Conservation (phyloP, 257 asterid species). For the Scutellaria minor region DNA sequence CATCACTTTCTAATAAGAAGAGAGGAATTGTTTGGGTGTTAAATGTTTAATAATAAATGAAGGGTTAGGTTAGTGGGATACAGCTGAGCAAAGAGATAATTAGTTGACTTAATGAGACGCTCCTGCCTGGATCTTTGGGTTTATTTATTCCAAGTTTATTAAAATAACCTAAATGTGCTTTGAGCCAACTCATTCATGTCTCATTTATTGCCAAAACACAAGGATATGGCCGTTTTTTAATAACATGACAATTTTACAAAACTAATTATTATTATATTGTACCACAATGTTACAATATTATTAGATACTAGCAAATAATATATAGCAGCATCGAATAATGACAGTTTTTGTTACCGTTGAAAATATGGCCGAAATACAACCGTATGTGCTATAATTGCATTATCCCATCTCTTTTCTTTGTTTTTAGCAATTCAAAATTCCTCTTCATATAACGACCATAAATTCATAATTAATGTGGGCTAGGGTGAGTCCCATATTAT, state of each 20-base stretch:
- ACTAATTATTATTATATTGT: no score
- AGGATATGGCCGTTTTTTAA: conserved; percentile 19
- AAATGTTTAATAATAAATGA: no score
- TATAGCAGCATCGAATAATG: conserved; percentile 11
- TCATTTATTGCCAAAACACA: conserved; percentile 17
- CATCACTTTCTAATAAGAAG: no score
- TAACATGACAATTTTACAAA: background rate
- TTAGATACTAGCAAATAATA: background rate
- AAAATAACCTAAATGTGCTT: no score
- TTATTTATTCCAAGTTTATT: no score
- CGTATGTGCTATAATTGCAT: background rate
- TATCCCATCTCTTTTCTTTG: background rate
- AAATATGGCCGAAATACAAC: background rate
- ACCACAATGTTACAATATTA: background rate
- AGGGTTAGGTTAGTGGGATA: no score
- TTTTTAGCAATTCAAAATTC: background rate
- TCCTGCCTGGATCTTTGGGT: no score
- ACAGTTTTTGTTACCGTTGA: conserved; percentile 10
- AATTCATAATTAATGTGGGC: background rate
- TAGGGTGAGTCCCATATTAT: background rate
- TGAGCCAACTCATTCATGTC: conserved; percentile 1
- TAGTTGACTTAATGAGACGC: no score
- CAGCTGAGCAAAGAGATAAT: no score
- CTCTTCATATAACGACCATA: background rate
- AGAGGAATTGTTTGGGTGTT: no score